Conservation (phyloP, 768 basidiomycete genomes). For the Galerina sulciceps region DNA sequence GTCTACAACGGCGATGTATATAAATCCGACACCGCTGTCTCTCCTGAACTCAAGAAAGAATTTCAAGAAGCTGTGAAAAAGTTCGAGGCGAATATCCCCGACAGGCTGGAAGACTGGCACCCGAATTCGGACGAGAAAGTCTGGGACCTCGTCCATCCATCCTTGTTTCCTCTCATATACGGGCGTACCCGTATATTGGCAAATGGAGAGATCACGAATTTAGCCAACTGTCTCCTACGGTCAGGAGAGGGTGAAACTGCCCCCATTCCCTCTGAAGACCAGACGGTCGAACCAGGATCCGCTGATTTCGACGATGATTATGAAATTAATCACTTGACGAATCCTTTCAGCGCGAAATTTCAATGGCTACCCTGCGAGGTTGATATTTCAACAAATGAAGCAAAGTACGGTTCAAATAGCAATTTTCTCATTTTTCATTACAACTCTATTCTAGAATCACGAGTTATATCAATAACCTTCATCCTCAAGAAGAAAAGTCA, state of each 20-base stretch:
- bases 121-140: slow-evolving; percentile 46
- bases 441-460: slow-evolving; percentile 24
- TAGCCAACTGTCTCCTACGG: slow-evolving; percentile 24
- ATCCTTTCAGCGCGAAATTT: slow-evolving; percentile 29
- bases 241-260: slow-evolving; percentile 24
- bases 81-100: slow-evolving; percentile 39
- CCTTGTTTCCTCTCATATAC: slow-evolving; percentile 43
- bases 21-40: slow-evolving; percentile 37
- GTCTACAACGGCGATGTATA: slow-evolving; percentile 30
- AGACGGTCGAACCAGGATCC: background rate
- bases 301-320: background rate
- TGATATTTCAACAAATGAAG: slow-evolving; percentile 24
- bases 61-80: slow-evolving; percentile 25
- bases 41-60: slow-evolving; percentile 21
- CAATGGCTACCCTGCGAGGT: slow-evolving; percentile 35
- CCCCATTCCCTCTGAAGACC: slow-evolving; percentile 5
- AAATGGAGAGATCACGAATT: slow-evolving; percentile 15
- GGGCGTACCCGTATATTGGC: slow-evolving; percentile 28
- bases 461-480: slow-evolving; percentile 49
- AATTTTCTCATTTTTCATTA: background rate
- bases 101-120: slow-evolving; percentile 46
- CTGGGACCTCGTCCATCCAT: slow-evolving; percentile 49
- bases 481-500: slow-evolving; percentile 28
- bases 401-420: slow-evolving; percentile 17
- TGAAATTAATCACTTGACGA: background rate